Conservation (phyloP, 306 rosid genomes). For the Datisca glomerata region DNA sequence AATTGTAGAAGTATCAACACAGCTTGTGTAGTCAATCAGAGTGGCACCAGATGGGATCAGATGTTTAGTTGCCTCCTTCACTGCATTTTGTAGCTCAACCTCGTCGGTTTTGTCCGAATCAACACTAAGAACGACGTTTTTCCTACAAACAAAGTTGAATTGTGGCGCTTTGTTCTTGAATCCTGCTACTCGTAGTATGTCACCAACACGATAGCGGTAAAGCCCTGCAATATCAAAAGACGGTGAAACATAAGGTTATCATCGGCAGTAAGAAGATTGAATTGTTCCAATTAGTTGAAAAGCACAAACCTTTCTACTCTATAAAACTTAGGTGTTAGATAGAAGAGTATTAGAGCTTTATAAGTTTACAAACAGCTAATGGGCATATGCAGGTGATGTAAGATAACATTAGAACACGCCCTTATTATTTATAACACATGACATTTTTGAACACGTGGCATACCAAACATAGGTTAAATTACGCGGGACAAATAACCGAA, state of each 20-base stretch:
- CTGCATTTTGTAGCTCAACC: conserved; percentile 11
- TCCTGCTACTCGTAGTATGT: conserved; percentile 9
- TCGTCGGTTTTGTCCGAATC: conserved; percentile 11
- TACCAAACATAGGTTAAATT: no score
- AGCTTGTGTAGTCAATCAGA: conserved; percentile 10
- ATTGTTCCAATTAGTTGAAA: no score
- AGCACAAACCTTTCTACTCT: no score
- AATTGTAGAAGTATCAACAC: conserved; percentile 7
- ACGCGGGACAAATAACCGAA: no score
- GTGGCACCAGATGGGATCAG: conserved; percentile 3
- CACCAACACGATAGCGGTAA: conserved; percentile 9
- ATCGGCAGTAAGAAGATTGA: no score
- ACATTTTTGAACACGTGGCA: neutral
- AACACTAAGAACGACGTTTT: conserved; percentile 11
- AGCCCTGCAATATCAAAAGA: neutral
- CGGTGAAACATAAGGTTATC: neutral
- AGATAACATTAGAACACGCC: neutral
- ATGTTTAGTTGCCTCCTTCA: neutral
- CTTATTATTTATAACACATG: no score
- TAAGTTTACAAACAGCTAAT: no score
- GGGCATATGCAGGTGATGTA: no score
- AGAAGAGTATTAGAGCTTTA: no score
- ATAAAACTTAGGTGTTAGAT: no score
- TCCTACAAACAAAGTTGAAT: conserved; percentile 11
- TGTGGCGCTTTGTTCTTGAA: conserved; percentile 15